A percentile compares a stretch with the other conserved stretches of the same genome.
Conservation (phyloP, 2,329 filamentous ascomycete species). For the Leptographium flavum region DNA sequence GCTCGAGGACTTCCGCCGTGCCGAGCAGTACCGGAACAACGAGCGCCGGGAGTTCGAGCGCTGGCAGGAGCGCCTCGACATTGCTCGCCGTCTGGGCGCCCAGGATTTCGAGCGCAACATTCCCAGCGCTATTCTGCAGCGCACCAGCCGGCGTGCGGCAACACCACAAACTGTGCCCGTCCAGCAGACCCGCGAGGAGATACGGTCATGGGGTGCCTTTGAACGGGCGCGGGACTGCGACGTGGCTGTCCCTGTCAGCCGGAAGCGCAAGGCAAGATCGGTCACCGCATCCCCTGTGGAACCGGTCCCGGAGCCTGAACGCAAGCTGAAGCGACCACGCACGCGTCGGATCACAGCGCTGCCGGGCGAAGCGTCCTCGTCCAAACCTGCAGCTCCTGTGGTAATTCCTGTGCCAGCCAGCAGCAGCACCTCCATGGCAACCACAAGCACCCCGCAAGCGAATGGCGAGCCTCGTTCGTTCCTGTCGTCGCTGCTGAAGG, state of each 20-base stretch:
- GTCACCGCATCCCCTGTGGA: slow-evolving; percentile 57
- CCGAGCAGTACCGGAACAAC: slow-evolving; percentile 37
- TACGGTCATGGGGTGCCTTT: slow-evolving; percentile 78
- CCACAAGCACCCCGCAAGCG: neutral
- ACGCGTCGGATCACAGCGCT: slow-evolving; percentile 50
- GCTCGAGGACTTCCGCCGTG: slow-evolving; percentile 36
- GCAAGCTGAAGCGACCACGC: slow-evolving; percentile 76
- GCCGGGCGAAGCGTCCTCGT: slow-evolving; percentile 28
- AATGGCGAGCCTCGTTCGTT: slow-evolving; percentile 54
- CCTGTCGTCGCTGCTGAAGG: slow-evolving; percentile 71
- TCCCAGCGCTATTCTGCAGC: slow-evolving; percentile 42
- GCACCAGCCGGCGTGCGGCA: slow-evolving; percentile 32
- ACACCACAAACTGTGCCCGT: slow-evolving; percentile 19
- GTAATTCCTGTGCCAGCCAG: neutral
- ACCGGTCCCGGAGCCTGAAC: slow-evolving; percentile 54
- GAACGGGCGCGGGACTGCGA: slow-evolving; percentile 67
- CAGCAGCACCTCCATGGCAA: neutral
- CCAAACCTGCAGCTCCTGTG: slow-evolving; percentile 5
- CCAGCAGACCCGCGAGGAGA: slow-evolving; percentile 63
- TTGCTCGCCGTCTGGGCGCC: slow-evolving; percentile 68
- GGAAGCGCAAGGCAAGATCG: slow-evolving; percentile 64
- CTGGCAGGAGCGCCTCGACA: slow-evolving; percentile 73
- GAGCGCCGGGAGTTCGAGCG: slow-evolving; percentile 45
- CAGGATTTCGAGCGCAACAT: slow-evolving; percentile 55
- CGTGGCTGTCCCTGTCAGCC: slow-evolving; percentile 29